Base-by-base conservation (phyloP, 139 green algal genomes). In the Dunaliella sp. region DNA sequence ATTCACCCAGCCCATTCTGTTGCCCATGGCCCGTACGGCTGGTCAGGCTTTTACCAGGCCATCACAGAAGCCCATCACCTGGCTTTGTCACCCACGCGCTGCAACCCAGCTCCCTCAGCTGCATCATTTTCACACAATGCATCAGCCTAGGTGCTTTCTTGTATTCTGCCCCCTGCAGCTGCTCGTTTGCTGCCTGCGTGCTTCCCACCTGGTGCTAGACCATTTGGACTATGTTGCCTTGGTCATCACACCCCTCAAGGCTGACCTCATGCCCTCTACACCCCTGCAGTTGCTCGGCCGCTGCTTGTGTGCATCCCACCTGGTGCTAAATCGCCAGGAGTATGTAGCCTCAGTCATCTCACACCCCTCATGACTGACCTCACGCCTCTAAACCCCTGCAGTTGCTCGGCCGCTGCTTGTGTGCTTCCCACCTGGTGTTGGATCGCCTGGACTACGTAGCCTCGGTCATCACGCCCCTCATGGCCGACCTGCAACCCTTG, bases 201-300 rank as follows among this genome's bases (percentile, higher is more conserved):
- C 83, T 1, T 86, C 83, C 1, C 73, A 82, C 22, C 24, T 26
- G 2, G 83, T 86, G 33, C 83, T 86, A 26, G 83, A 86, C 31
- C 28, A 31, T 1, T 34, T 81, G 1, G n/a, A 81, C 76, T 81
- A 38, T 7, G n/a, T 81, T 22, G n/a, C 31, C 48, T 26, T 16
- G 7, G 16, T 16, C 48, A 65, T 65, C 48, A 65, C 16, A 7
- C 48, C 48, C 16, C 48, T 65, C 48, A 65, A 26, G 48, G 48
- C 48, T 7, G 7, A 65, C 48, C 48, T 65, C 48, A n/a, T n/a
- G n/a, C n/a, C n/a, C n/a, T n/a, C n/a, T n/a, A n/a, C n/a, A n/a
- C n/a, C n/a, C 31, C 83, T 38, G 36, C 24, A 86, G 83, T 12
- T 31, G 28, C 36, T 86, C 32, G 83, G 83, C 7, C 83, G 83